Percentiles rank a stretch among this genome's conserved stretches.
phyloP scores from a whole-genome alignment of 495 filamentous ascomycete species.

The Neurospora tetrasperma region DNA sequence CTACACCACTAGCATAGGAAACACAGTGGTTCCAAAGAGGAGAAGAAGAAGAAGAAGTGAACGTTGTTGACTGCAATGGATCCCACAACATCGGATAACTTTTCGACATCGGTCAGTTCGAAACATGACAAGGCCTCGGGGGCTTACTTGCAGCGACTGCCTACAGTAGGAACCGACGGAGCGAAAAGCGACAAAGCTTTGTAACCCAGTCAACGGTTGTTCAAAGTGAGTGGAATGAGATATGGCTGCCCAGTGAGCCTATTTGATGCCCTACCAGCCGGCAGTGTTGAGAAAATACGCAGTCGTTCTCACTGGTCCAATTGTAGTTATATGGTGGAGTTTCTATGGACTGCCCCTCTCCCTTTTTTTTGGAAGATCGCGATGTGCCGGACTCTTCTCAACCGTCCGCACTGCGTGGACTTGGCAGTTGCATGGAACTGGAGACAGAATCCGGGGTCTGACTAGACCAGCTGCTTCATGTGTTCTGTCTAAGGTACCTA shows the following conservation, averaged over 20 bases:
- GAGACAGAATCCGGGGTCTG: background rate
- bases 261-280: background rate
- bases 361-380: background rate
- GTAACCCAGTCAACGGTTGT: background rate
- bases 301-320: background rate
- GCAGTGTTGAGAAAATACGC: background rate
- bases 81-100: background rate
- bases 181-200: background rate
- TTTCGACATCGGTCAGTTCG: background rate
- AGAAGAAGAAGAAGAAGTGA: background rate
- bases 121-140: background rate
- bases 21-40: background rate
- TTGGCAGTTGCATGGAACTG: background rate
- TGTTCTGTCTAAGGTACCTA: background rate
- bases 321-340: background rate
- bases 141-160: constrained; percentile 1
- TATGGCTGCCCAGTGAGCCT: background rate
- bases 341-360: background rate
- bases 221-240: background rate
- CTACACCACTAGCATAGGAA: background rate
- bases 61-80: background rate
- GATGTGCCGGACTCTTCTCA: background rate
- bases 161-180: background rate
- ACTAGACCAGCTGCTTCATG: background rate
- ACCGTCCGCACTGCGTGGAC: background rate